These are phyloP conservation scores for Fusarium nanum DNA, from an alignment of 2,329 filamentous ascomycete species.

Conservation along the genomic window DNA sequence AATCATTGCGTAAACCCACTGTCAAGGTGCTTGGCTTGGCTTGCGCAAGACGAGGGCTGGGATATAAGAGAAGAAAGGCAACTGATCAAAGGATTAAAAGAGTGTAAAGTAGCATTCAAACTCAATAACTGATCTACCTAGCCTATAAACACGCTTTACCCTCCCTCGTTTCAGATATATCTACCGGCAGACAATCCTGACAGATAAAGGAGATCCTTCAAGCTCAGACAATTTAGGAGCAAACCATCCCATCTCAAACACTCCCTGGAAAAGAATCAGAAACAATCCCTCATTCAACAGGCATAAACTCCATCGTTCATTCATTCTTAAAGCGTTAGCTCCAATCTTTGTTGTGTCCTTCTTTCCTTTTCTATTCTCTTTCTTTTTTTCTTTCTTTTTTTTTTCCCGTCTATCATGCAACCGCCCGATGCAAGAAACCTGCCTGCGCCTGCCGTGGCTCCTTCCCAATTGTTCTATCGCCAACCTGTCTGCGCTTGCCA, in stretches of 20 bases:
- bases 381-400: constrained; percentile 6
- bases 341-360: neutral
- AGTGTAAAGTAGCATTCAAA: neutral
- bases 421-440: constrained; percentile 8
- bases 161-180: constrained; percentile 17
- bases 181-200: neutral
- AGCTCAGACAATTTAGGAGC: constrained; percentile 16
- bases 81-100: constrained; percentile 1
- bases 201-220: neutral
- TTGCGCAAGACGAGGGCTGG: neutral
- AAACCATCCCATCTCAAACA: neutral
- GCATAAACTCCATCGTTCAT: neutral
- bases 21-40: neutral
- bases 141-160: neutral
- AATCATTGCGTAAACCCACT: neutral
- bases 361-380: neutral
- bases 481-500: neutral
- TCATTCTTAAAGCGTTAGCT: neutral
- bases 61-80: neutral
- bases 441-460: neutral
- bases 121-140: neutral
- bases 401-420: constrained; percentile 1
- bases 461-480: neutral
- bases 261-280: neutral
- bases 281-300: neutral